A percentile compares a stretch with the other conserved stretches of the same genome.
phyloP scores from a whole-genome alignment of 306 rosid genomes.

The Prunus padus region DNA sequence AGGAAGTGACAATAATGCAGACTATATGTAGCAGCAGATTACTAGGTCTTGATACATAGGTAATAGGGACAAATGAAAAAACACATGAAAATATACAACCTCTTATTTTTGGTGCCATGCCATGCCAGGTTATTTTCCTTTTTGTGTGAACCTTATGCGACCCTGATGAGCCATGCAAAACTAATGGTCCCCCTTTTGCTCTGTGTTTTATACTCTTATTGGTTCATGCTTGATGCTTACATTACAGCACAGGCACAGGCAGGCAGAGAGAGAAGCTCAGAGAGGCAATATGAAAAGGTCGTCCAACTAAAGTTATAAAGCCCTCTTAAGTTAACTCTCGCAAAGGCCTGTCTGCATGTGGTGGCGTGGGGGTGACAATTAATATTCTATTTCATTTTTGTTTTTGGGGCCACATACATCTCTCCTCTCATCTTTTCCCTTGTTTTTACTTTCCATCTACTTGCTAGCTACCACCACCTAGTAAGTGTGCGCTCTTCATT shows the following conservation, averaged over 20 bases:
- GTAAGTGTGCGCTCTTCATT: neutral
- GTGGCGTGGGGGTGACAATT: conserved; percentile 64
- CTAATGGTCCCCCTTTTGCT: conserved; percentile 51
- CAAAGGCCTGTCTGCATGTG: conserved; percentile 56
- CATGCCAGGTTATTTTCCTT: conserved; percentile 3
- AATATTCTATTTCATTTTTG: conserved; percentile 36
- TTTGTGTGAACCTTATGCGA: conserved; percentile 22
- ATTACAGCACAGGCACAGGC: conserved; percentile 41
- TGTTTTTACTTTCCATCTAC: conserved; percentile 34
- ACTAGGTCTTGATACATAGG: neutral
- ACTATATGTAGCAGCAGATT: neutral
- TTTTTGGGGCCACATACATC: conserved; percentile 48
- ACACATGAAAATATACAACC: neutral
- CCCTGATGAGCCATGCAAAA: conserved; percentile 25
- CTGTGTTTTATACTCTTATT: conserved; percentile 41
- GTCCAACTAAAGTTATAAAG: conserved; percentile 31
- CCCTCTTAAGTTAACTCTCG: conserved; percentile 23
- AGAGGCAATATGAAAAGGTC: conserved; percentile 26
- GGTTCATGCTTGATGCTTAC: conserved; percentile 53
- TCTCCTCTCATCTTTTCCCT: conserved; percentile 15
- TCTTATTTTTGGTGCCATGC: neutral
- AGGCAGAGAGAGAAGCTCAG: neutral
- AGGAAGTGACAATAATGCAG: neutral
- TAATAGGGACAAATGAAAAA: neutral
- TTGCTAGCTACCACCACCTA: neutral